Conservation (phyloP, 208 protist species). For the Acanthamoeba pearcei region DNA sequence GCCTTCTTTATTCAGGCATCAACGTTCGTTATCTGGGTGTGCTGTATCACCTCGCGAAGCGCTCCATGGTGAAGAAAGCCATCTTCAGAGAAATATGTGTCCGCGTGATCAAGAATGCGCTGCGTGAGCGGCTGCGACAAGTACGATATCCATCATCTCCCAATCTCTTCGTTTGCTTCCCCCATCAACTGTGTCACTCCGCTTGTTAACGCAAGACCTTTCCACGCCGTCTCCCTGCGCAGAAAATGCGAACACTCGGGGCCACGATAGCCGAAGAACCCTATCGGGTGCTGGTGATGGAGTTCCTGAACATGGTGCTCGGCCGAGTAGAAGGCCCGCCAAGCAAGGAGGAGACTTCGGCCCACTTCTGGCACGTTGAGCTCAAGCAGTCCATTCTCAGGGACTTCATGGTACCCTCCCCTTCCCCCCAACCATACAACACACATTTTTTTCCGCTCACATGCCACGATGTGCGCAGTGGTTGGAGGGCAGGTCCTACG, state of each 20-base stretch:
- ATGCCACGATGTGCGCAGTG: not conserved
- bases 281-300: slow-evolving; percentile 55
- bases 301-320: slow-evolving; percentile 61
- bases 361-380: slow-evolving; percentile 58
- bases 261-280: slow-evolving; percentile 52
- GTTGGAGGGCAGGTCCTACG: slow-evolving; percentile 44
- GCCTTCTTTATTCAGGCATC: slow-evolving; percentile 1
- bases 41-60: slow-evolving; percentile 50
- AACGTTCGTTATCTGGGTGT: slow-evolving; percentile 71
- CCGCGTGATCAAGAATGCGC: slow-evolving; percentile 59
- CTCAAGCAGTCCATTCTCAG: slow-evolving; percentile 50
- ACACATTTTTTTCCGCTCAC: not conserved
- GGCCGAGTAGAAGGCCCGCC: not conserved
- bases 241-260: slow-evolving; percentile 40
- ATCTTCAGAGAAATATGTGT: slow-evolving; percentile 49
- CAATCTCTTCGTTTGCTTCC: not conserved
- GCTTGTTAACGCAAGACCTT: not conserved
- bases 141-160: not conserved
- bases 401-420: slow-evolving; percentile 22
- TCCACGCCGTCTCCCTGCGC: too few species aligned
- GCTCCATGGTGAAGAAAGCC: slow-evolving; percentile 8
- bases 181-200: not conserved
- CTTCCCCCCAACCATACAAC: not conserved
- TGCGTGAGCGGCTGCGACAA: slow-evolving; percentile 5
- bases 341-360: not conserved